A percentile compares a stretch with the other conserved stretches of the same genome.
These are phyloP conservation scores for Pestalotiopsis sp. DNA, from an alignment of 2,329 filamentous ascomycete genomes.

Conservation along the genomic window DNA sequence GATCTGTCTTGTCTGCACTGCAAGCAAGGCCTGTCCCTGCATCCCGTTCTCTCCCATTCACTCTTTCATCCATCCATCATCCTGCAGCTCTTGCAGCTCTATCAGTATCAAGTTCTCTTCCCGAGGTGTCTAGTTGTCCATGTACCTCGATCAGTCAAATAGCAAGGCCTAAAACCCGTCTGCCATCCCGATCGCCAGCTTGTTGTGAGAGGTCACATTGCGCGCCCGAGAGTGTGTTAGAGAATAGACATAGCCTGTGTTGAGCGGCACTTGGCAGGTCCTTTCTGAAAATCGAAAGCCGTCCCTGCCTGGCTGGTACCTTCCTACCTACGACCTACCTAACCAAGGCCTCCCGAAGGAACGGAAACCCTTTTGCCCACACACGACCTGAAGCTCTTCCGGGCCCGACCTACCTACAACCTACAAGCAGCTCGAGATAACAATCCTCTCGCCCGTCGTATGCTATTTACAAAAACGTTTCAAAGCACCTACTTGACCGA, in stretches of 20 bases:
- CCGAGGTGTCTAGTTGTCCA: background rate
- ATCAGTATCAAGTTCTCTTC: background rate
- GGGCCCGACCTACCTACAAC: no score
- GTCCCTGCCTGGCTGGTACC: background rate
- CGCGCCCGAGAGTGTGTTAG: constrained; percentile 9
- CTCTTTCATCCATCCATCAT: background rate
- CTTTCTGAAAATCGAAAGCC: background rate
- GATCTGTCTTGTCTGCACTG: background rate
- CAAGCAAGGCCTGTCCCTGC: background rate
- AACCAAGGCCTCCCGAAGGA: background rate
- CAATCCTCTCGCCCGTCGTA: no score
- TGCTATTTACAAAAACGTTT: no score
- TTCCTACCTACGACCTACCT: background rate
- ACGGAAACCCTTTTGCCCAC: no score
- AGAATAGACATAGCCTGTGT: constrained; percentile 6
- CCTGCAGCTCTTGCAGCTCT: background rate
- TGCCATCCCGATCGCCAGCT: background rate
- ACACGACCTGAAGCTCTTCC: no score
- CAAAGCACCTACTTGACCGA: background rate
- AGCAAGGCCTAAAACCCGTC: background rate
- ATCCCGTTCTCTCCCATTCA: background rate
- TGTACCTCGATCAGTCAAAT: background rate
- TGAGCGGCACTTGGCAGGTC: background rate
- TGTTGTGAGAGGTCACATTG: constrained; percentile 8
- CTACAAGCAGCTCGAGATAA: no score